Evolutionary conservation across 257 asterid species (phyloP).

Genomic region (Solanum lignicaule): DNA sequence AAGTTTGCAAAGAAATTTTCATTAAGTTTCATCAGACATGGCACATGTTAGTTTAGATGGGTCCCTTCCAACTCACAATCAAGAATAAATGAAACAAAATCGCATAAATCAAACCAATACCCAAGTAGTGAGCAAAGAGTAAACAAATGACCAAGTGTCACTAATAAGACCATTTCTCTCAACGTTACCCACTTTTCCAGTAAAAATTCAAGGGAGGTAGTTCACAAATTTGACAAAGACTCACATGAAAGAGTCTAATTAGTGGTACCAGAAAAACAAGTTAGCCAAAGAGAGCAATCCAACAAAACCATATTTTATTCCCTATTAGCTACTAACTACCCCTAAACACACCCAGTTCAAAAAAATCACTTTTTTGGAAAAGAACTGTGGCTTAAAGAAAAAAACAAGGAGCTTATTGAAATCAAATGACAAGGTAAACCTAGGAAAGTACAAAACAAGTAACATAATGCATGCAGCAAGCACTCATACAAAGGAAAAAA

Average conservation of each 20-base stretch:
- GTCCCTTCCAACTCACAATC: not conserved
- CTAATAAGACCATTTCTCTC: not conserved
- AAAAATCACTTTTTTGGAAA: not conserved
- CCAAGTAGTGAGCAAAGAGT: not conserved
- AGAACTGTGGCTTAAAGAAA: not conserved
- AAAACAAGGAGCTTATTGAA: not conserved
- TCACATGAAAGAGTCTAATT: not conserved
- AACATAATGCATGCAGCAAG: not conserved
- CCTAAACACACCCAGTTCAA: not conserved
- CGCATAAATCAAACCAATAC: not conserved
- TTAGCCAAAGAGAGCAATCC: not conserved
- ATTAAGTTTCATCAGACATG: not conserved
- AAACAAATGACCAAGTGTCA: not conserved
- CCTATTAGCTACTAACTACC: not conserved
- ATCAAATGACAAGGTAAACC: not conserved
- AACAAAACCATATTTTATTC: not conserved
- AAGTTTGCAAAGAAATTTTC: not conserved
- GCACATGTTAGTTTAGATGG: not conserved
- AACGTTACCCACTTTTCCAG: not conserved
- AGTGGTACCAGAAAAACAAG: not conserved
- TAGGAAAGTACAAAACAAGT: not conserved
- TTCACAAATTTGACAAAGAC: not conserved
- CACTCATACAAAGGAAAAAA: not conserved
- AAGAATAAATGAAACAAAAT: not conserved
- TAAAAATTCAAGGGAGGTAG: not conserved